Conservation (phyloP, 768 basidiomycete species). For the Saitozyma sp. region DNA sequence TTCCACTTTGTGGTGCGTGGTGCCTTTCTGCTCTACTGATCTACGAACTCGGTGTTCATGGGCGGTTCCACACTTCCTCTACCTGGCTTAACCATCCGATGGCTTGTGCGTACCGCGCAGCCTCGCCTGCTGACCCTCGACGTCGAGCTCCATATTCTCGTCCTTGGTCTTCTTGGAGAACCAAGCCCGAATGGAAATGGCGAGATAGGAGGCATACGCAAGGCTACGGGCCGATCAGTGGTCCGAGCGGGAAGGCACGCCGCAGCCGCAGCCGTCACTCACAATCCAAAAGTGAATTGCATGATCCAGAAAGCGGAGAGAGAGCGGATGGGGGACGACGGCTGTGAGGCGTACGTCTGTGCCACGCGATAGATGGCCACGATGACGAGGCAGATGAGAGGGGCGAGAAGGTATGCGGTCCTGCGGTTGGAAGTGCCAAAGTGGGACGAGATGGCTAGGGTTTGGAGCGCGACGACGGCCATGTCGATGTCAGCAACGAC, state of each 20-base stretch:
- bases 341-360: conserved; percentile 4
- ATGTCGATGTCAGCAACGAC: background rate
- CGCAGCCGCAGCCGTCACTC: background rate
- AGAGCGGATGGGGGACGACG: conserved; percentile 4
- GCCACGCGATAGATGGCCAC: conserved; percentile 18
- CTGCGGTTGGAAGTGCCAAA: background rate
- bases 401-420: conserved; percentile 14
- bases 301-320: conserved; percentile 23
- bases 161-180: conserved; percentile 7
- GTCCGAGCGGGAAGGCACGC: too few species aligned
- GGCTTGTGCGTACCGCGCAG: too few species aligned
- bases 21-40: too few species aligned
- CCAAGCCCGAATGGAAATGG: conserved; percentile 32
- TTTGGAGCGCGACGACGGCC: conserved; percentile 3
- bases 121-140: too few species aligned
- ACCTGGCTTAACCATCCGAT: too few species aligned
- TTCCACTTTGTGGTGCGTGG: too few species aligned
- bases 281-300: conserved; percentile 25
- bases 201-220: conserved; percentile 18
- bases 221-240: conserved; percentile 12
- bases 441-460: conserved; percentile 10
- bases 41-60: too few species aligned
- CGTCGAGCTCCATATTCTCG: too few species aligned
- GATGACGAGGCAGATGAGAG: conserved; percentile 6
- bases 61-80: too few species aligned